Percentiles rank a stretch among this genome's conserved stretches.
Conservation (phyloP, 1,139 yeast genomes). For the Tardiomyces digboiensis region DNA sequence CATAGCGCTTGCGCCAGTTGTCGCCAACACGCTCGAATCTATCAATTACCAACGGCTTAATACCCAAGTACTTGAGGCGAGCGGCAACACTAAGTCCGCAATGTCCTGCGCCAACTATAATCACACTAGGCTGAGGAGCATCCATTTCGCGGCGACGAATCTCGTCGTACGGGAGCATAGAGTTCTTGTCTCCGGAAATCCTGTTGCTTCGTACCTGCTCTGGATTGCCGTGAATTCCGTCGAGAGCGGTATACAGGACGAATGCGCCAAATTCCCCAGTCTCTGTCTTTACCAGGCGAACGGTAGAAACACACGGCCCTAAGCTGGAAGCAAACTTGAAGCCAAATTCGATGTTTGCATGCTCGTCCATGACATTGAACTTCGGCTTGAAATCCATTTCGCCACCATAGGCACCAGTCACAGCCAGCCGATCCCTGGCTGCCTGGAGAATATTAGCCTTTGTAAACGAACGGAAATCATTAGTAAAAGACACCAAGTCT, state of each 20-base stretch:
- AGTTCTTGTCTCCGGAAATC: slow-evolving; percentile 22
- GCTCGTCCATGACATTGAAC: slow-evolving; percentile 17
- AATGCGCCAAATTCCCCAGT: slow-evolving; percentile 26
- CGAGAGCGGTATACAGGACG: slow-evolving; percentile 29
- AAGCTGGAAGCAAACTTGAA: slow-evolving; percentile 24
- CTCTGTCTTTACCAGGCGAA: slow-evolving; percentile 25
- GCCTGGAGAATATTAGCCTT: slow-evolving; percentile 19
- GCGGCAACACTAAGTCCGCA: slow-evolving; percentile 36
- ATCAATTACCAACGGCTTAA: slow-evolving; percentile 31
- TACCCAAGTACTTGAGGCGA: slow-evolving; percentile 32
- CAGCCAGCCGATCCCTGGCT: slow-evolving; percentile 9
- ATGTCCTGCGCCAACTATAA: slow-evolving; percentile 39
- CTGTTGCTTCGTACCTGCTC: slow-evolving; percentile 28
- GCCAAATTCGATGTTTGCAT: slow-evolving; percentile 30
- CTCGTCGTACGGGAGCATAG: slow-evolving; percentile 14
- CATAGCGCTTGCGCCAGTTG: slow-evolving; percentile 37
- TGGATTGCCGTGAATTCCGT: slow-evolving; percentile 27
- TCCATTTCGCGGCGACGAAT: slow-evolving; percentile 27
- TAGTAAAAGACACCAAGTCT: slow-evolving; percentile 27
- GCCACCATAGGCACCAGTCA: slow-evolving; percentile 23
- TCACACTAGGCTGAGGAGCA: slow-evolving; percentile 30
- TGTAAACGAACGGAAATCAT: slow-evolving; percentile 29
- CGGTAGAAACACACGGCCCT: slow-evolving; percentile 29
- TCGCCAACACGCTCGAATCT: slow-evolving; percentile 32
- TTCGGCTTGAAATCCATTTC: slow-evolving; percentile 19